These are phyloP conservation scores for Diversispora epigaea DNA, from an alignment of 192 early-diverging fungal species.

Conservation along the genomic window DNA sequence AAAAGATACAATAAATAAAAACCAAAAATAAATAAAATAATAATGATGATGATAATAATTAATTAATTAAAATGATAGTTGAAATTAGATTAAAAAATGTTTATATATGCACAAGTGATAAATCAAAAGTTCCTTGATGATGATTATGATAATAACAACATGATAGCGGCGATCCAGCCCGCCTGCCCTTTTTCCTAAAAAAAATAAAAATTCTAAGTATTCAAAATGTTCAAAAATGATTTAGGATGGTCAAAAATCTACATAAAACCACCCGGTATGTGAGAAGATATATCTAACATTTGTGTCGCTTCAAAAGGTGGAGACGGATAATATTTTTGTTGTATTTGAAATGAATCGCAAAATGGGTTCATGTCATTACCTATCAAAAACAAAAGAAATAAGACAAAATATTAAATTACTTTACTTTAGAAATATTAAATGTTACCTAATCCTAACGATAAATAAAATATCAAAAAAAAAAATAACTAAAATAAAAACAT, in stretches of 20 bases:
- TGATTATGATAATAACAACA: neutral
- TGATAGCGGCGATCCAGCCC: conserved; percentile 22
- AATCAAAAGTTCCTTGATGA: conserved; percentile 2
- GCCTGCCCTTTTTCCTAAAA: conserved; percentile 3
- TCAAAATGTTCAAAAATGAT: neutral
- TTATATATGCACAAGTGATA: neutral
- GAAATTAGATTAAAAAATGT: too few species aligned
- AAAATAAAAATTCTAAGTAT: conserved; percentile 5
- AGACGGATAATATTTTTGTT: conserved; percentile 30
- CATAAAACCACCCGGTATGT: conserved; percentile 14
- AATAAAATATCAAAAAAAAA: too few species aligned
- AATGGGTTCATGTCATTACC: neutral
- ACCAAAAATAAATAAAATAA: neutral
- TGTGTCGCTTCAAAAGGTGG: conserved; percentile 22
- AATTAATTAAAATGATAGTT: neutral
- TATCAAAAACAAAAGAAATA: neutral
- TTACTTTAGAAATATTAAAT: neutral
- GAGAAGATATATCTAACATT: neutral
- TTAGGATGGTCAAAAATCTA: conserved; percentile 1
- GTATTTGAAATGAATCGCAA: conserved; percentile 10
- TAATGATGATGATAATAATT: neutral
- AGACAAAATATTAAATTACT: neutral
- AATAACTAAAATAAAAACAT: neutral
- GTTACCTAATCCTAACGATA: neutral
- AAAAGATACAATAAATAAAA: conserved; percentile 7